Evolutionary conservation across 2,329 filamentous ascomycete genomes (phyloP), one percentile per base, ranked within the genome.

Genomic region (Alternaria metachromatica): DNA sequence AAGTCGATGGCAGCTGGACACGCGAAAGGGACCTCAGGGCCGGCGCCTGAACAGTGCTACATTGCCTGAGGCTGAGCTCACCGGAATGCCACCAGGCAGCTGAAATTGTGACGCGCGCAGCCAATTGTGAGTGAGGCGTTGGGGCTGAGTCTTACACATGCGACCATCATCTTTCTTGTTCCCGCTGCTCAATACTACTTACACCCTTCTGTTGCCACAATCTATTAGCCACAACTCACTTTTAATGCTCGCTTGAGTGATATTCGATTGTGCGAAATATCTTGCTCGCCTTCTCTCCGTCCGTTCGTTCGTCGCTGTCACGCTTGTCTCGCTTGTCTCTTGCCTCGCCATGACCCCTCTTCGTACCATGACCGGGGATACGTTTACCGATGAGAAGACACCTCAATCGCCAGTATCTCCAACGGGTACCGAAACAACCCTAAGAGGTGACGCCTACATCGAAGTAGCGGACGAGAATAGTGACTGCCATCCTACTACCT

Each of bases 351-450:
- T 78, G 76, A 60, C 75, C 65, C 76, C 72, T 65, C 58, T 62
- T 20, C 75, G 74, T 26, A 62, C 71, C 7, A 74, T 79, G 75
- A 79, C 75, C 11, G 76, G 73, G 9, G 76, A 77, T 26, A 79
- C 76, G 0, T 63, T 74, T 21, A 64, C 68, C n/a, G 64, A 69
- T 45, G 70, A 76, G 53, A 74, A 74, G 43, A 57, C 51, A 12
- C 65, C 68, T 15, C 69, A 72, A 51, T 70, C 73, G 5, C 75
- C 76, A 44, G 65, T 59, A 13, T 78, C 75, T 9, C 76, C 76
- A 1, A 75, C 76, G 4, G 61, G 67, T 25, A 78, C 77, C 5
- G 72, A 74, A 53, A 50, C 67, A 3, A 79, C 76, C 2, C 53
- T 78, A 25, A 60, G 60, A 30, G 76, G 74, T 48, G 77, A 78